Evolutionary conservation across 441 rosid species (phyloP), one percentile per base, ranked within the genome.

Genomic region (Aleurites moluccanus): DNA sequence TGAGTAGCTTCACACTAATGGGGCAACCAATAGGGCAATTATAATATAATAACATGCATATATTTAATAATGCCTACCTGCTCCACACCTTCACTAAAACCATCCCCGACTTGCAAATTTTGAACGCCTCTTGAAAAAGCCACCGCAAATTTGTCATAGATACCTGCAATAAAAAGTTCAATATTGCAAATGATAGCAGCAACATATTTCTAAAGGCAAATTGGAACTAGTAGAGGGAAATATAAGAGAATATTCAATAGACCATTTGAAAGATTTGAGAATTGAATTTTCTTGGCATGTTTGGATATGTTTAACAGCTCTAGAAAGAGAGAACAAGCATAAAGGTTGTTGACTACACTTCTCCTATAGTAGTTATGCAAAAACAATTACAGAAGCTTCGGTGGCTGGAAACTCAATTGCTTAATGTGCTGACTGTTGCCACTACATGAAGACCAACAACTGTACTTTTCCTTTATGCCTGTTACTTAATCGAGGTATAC

Each of bases 31-130:
- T 63, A 64, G 44, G 65, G 60, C 55, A 49, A 9, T 47, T n/a
- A 70, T 16, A 47, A 53, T 21, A 53, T 42, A 44, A 28, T 30
- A 60, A 15, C 6, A 28, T 18, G n/a, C 7, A n/a, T 52, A 57
- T 7, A 15, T 2, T 13, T 50, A 68, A 7, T 33, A 55, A 38
- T 40, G 16, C 69, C 16, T 79, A 94, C 99, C 98, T 89, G 98
- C 56, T 67, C 77, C 61, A 83, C 91, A 55, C 97, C 97, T 75
- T 90, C 95, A 67, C 84, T 83, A 83, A 94, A 96, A 75, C 98
- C 98, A 85, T 94, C 85, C 40, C 99, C 99, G 73, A 96, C 98
- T 84, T 92, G 89, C 81, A 96, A 79, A 77, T 85, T 85, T 84
- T 87, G 91, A 77, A 94, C 98, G 15, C 98, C 95, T 79, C 87